Evolutionary conservation across 2,329 filamentous ascomycete genomes (phyloP).

Genomic region (Aspergillus glaucus): DNA sequence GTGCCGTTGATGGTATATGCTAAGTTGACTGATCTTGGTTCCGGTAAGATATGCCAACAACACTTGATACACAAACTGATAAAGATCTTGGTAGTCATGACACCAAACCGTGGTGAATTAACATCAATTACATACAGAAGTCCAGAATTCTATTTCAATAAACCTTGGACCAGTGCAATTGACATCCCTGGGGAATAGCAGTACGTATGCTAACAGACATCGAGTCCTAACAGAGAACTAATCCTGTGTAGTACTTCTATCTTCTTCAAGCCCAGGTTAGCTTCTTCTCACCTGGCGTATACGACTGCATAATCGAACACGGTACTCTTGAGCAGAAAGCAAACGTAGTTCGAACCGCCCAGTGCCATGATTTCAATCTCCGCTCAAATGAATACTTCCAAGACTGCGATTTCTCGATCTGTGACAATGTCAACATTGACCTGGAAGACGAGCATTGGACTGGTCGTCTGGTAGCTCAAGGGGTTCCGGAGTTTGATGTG

Average conservation of each 20-base stretch:
- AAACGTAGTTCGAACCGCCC: neutral
- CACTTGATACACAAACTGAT: too few species aligned
- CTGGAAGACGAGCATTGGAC: neutral
- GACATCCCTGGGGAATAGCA: too few species aligned
- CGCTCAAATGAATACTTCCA: neutral
- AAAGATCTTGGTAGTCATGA: too few species aligned
- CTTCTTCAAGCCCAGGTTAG: neutral
- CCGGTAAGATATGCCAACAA: too few species aligned
- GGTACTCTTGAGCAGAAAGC: neutral
- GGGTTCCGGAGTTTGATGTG: neutral
- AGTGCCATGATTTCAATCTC: neutral
- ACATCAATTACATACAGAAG: too few species aligned
- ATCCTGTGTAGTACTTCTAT: neutral
- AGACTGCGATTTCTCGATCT: neutral
- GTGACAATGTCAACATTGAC: neutral
- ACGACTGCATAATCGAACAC: neutral
- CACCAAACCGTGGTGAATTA: too few species aligned
- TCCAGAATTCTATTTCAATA: too few species aligned
- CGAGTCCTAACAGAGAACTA: too few species aligned
- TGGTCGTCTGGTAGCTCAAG: neutral
- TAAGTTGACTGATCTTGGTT: too few species aligned
- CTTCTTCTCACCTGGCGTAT: neutral
- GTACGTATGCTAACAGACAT: too few species aligned
- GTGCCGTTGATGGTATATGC: too few species aligned
- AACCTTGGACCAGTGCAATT: too few species aligned